phyloP scores from a whole-genome alignment of 202 grass and related monocot species.

The Saccharum hybrid region DNA sequence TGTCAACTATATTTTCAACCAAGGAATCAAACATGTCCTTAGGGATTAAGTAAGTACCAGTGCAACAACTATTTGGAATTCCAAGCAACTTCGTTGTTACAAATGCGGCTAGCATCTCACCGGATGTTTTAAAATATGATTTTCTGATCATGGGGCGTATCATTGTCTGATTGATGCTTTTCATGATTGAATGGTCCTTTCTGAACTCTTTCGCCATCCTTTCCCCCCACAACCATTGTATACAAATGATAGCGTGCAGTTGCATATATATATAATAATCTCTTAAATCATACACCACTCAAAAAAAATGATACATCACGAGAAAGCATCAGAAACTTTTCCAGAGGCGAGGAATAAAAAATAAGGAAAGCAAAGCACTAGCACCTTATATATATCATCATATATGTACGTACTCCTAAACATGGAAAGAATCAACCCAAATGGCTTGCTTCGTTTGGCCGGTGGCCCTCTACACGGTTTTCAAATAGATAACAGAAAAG shows the following conservation, averaged over 20 bases:
- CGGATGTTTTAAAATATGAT: background rate
- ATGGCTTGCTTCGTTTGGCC: background rate
- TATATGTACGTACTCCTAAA: background rate
- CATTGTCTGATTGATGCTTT: slow-evolving; percentile 44
- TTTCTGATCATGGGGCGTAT: slow-evolving; percentile 27
- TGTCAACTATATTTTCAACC: too few relatives aligned
- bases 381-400: background rate
- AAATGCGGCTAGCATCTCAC: background rate
- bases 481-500: slow-evolving; percentile 3
- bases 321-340: slow-evolving; percentile 19
- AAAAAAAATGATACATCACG: slow-evolving; percentile 17
- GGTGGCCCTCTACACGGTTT: background rate
- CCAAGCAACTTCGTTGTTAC: background rate
- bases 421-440: slow-evolving; percentile 12
- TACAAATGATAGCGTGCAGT: slow-evolving; percentile 22
- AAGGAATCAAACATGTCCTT: background rate
- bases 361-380: slow-evolving; percentile 13
- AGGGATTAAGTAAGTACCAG: background rate
- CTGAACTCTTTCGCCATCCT: background rate
- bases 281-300: slow-evolving; percentile 13
- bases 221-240: slow-evolving; percentile 38
- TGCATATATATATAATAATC: background rate
- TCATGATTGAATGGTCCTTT: slow-evolving; percentile 29
- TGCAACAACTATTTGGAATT: background rate
- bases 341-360: background rate